Evolutionary conservation across 2,329 filamentous ascomycete species (phyloP).

Genomic region (Lecanoromycetidae sp.): DNA sequence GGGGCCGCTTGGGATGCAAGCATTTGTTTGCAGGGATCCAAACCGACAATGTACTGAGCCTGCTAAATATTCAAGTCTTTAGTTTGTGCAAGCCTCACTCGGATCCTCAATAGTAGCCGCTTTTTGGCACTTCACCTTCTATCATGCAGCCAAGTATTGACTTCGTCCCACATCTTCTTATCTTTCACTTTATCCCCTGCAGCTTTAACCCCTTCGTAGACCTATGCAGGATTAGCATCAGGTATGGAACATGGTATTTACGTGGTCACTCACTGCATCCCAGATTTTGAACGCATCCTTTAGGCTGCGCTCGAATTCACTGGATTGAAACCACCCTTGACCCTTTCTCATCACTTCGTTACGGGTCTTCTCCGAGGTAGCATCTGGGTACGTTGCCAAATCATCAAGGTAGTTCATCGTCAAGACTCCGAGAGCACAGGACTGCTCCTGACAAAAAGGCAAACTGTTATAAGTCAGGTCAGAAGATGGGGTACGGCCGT

Average conservation of each 20-base stretch:
- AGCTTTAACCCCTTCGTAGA: constrained; percentile 46
- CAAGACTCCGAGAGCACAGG: constrained; percentile 65
- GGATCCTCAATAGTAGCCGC: not conserved
- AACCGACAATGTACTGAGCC: not conserved
- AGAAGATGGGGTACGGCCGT: constrained; percentile 5
- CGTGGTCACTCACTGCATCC: constrained; percentile 44
- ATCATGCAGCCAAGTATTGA: constrained; percentile 44
- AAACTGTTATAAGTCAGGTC: constrained; percentile 36
- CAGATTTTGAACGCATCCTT: constrained; percentile 50
- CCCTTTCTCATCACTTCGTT: constrained; percentile 40
- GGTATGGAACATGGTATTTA: not conserved
- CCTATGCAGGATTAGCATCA: constrained; percentile 25
- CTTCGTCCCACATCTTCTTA: constrained; percentile 45
- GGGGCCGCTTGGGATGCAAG: no score
- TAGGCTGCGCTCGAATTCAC: constrained; percentile 47
- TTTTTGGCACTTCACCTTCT: constrained; percentile 17
- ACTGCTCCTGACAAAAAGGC: constrained; percentile 57
- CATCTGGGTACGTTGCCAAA: constrained; percentile 46
- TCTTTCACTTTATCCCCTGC: constrained; percentile 41
- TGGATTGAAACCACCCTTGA: constrained; percentile 50
- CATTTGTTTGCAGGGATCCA: not conserved
- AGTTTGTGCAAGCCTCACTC: not conserved
- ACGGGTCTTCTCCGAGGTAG: constrained; percentile 38
- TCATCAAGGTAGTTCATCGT: constrained; percentile 71
- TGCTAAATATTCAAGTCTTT: not conserved